A percentile compares a stretch with the other conserved stretches of the same genome.
phyloP scores from a whole-genome alignment of 2,329 filamentous ascomycete species.

The Pezicula radicicola region DNA sequence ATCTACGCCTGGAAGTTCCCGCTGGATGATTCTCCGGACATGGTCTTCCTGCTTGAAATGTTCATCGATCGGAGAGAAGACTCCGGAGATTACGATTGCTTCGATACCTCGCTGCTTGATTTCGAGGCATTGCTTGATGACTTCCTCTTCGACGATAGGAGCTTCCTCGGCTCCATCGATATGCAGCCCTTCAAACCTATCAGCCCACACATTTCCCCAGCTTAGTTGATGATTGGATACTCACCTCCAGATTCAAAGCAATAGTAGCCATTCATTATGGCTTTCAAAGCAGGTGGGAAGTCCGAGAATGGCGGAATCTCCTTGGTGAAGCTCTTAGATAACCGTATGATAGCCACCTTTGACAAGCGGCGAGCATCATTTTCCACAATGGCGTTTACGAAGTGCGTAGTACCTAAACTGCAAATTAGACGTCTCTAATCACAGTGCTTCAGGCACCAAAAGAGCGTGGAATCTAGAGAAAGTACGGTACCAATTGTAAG shows the following conservation, averaged over 20 bases:
- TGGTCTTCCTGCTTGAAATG: slow-evolving; percentile 46
- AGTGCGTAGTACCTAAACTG: slow-evolving; percentile 35
- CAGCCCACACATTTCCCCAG: background rate
- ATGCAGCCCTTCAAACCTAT: slow-evolving; percentile 4
- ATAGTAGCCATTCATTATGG: slow-evolving; percentile 44
- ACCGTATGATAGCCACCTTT: slow-evolving; percentile 46
- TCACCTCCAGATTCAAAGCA: slow-evolving; percentile 44
- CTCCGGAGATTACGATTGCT: slow-evolving; percentile 49
- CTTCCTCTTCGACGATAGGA: slow-evolving; percentile 34
- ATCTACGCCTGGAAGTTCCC: slow-evolving; percentile 42
- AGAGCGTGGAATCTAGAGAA: too few relatives aligned
- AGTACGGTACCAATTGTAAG: slow-evolving; percentile 17
- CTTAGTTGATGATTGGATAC: background rate
- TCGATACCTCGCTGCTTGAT: slow-evolving; percentile 28
- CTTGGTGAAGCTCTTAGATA: slow-evolving; percentile 41
- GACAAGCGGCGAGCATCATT: slow-evolving; percentile 42
- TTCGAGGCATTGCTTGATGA: slow-evolving; percentile 11
- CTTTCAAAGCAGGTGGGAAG: slow-evolving; percentile 39
- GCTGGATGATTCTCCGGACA: slow-evolving; percentile 41
- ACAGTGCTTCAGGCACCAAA: too few relatives aligned
- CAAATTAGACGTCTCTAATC: too few relatives aligned
- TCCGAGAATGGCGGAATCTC: slow-evolving; percentile 45
- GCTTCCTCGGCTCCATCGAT: slow-evolving; percentile 34
- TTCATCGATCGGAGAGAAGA: slow-evolving; percentile 55
- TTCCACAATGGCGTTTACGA: slow-evolving; percentile 47